These are phyloP conservation scores for Colletotrichum graminicola DNA, from an alignment of 2,329 filamentous ascomycete genomes.

Conservation along the genomic window DNA sequence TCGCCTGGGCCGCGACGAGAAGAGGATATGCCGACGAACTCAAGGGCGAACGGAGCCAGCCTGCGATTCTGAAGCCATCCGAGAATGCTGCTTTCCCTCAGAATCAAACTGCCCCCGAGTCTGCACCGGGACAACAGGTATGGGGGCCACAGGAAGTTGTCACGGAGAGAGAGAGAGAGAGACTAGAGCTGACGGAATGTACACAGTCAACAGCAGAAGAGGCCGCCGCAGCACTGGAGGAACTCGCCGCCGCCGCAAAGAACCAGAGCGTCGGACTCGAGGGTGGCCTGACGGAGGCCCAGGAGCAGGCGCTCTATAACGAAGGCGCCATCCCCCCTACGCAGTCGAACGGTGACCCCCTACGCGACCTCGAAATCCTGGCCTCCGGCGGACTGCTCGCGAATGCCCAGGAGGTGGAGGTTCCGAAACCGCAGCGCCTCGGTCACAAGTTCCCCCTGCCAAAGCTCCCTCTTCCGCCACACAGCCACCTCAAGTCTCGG, in stretches of 20 bases:
- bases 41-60: conserved; percentile 10
- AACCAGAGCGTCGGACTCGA: conserved; percentile 40
- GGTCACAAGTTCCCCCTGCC: conserved; percentile 83
- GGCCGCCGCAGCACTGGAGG: conserved; percentile 32
- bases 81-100: not conserved
- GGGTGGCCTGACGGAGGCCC: conserved; percentile 56
- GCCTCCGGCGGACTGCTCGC: conserved; percentile 47
- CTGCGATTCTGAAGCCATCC: conserved; percentile 17
- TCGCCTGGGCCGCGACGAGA: conserved; percentile 45
- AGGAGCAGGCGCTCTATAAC: conserved; percentile 58
- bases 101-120: conserved; percentile 10
- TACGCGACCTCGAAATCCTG: conserved; percentile 50
- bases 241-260: conserved; percentile 27
- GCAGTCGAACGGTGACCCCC: conserved; percentile 36
- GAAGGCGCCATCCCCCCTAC: conserved; percentile 56
- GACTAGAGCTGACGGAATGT: conserved; percentile 17
- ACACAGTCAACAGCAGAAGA: conserved; percentile 29
- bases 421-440: conserved; percentile 58
- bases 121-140: conserved; percentile 26
- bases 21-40: conserved; percentile 48
- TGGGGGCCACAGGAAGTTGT: conserved; percentile 22
- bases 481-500: conserved; percentile 78
- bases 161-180: not conserved
- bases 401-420: conserved; percentile 47
- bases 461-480: conserved; percentile 71